Evolutionary conservation across 257 asterid species (phyloP).

Genomic region (Avicennia marina): DNA sequence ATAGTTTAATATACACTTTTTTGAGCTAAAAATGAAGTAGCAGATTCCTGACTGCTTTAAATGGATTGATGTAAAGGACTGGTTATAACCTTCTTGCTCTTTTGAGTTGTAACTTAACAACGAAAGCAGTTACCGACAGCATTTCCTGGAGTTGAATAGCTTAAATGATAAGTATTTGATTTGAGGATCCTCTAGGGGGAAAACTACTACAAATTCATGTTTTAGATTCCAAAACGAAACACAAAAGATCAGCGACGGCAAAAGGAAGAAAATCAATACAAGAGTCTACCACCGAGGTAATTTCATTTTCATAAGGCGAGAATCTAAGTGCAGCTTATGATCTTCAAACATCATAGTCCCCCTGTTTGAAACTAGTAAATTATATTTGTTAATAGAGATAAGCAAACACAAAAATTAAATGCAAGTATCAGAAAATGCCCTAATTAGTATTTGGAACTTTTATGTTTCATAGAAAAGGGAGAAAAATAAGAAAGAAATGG

Average conservation of each 20-base stretch:
- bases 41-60: background rate
- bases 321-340: background rate
- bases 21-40: background rate
- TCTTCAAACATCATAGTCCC: background rate
- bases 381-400: background rate
- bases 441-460: background rate
- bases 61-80: background rate
- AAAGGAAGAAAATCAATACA: conserved; percentile 13
- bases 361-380: conserved; percentile 8
- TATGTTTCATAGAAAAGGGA: background rate
- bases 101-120: no score
- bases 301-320: conserved; percentile 8
- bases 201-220: no score
- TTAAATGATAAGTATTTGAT: no score
- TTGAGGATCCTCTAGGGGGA: no score
- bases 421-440: background rate
- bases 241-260: no score
- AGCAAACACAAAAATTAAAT: background rate
- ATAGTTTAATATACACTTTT: background rate
- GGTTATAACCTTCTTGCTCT: no score
- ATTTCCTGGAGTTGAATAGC: no score
- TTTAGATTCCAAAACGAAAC: no score
- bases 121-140: no score
- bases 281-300: background rate
- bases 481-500: conserved; percentile 1